Evolutionary conservation across 2,329 filamentous ascomycete genomes (phyloP).

Genomic region (Arthroderma sp.): DNA sequence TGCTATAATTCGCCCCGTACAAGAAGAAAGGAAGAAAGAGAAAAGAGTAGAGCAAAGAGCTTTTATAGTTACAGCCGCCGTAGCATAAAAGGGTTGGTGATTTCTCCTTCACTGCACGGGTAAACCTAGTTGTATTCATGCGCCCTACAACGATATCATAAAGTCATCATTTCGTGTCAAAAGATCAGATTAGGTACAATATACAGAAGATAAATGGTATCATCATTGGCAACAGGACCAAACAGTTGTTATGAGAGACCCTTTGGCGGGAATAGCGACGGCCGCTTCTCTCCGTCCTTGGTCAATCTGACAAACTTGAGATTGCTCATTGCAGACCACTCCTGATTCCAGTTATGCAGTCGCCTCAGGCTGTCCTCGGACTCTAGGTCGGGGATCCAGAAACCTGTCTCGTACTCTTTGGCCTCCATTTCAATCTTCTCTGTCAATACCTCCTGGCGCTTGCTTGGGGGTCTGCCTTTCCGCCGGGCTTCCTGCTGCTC

Average conservation of each 20-base stretch:
- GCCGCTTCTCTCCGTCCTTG: constrained; percentile 50
- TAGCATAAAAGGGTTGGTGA: not conserved
- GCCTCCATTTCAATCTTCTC: constrained; percentile 58
- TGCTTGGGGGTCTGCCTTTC: constrained; percentile 64
- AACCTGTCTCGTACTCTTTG: constrained; percentile 71
- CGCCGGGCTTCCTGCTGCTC: constrained; percentile 51
- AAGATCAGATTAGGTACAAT: not conserved
- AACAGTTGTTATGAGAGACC: constrained; percentile 35
- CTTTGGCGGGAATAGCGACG: constrained; percentile 69
- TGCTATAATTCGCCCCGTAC: no score
- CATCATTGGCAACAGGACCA: not conserved
- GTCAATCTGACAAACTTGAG: constrained; percentile 67
- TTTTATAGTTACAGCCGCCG: no score
- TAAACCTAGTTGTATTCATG: not conserved
- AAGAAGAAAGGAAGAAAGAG: no score
- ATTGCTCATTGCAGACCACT: constrained; percentile 67
- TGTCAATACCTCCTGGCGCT: constrained; percentile 64
- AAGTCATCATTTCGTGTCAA: constrained; percentile 1
- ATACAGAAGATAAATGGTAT: not conserved
- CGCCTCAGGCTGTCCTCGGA: constrained; percentile 52
- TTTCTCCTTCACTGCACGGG: not conserved
- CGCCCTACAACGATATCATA: not conserved
- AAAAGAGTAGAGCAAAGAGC: no score
- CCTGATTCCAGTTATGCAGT: constrained; percentile 65
- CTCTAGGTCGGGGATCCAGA: constrained; percentile 66